Evolutionary conservation across 352 stramenopile genomes (phyloP), one percentile per base, ranked within the genome.

Genomic region (Globisporangium cederbergense): DNA sequence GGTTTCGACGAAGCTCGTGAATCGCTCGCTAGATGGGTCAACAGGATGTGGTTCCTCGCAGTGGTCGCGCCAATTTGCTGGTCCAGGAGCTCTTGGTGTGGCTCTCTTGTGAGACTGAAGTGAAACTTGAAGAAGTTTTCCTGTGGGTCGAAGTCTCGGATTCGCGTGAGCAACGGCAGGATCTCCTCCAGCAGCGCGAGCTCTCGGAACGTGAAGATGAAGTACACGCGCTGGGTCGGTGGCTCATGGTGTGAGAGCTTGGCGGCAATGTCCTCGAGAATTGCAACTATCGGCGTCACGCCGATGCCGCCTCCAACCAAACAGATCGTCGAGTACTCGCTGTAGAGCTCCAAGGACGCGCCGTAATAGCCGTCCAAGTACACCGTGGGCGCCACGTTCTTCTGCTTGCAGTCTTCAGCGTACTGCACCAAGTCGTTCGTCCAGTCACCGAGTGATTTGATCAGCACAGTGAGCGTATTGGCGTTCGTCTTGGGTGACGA

Each of bases 351-450:
- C 5, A 72, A 50, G 10, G 68, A 75, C 18, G 59, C 14, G 2
- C 47, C 49, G 34, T 74, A 74, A 30, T 53, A 71, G 28, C 68
- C 68, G 49, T 75, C 68, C 65, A 75, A 58, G 46, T 66, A 73
- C 38, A 75, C 40, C 3, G 56, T n/a, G 4, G 68, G 68, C 14
- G 9, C 13, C 11, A 51, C 32, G 16, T 54, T 43, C n/a, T 36
- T 52, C 45, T 49, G 30, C 16, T 62, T 52, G 62, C 68, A 74
- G 20, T 68, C 34, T 28, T 43, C 20, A 6, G n/a, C 42, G 20
- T 60, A 60, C 38, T 50, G 18, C 34, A 70, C 36, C 22, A 74
- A 8, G 9, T 68, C 30, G 10, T 45, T 30, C 10, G 65, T 71
- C 68, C 68, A 74, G 11, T 60, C 46, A 3, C 68, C 68, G 9